Evolutionary conservation across 139 green algal genomes (phyloP).

Genomic region (Chlamydomonas applanata): DNA sequence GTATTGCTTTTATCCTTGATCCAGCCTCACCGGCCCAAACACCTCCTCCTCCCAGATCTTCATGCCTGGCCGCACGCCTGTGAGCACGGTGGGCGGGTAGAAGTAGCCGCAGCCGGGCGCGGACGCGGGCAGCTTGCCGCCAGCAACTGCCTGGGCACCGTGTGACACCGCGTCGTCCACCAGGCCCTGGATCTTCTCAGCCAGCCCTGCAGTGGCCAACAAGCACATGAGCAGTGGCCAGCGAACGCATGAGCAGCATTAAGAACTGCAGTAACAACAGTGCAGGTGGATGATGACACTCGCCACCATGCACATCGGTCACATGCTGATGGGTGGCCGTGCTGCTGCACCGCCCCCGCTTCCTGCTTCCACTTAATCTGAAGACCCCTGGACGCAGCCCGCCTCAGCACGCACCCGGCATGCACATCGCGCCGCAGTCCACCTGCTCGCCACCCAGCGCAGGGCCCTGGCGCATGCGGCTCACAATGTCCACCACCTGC

Average conservation of each 20-base stretch:
- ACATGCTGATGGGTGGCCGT: no score
- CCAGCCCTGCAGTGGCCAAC: constrained; percentile 49
- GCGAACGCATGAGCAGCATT: no score
- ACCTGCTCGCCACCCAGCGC: constrained; percentile 45
- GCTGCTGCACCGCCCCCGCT: no score
- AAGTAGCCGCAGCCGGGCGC: constrained; percentile 68
- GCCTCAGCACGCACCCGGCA: constrained; percentile 75
- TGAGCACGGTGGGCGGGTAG: constrained; percentile 92
- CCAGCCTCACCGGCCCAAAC: constrained; percentile 97
- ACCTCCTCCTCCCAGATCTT: constrained; percentile 91
- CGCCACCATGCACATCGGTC: no score
- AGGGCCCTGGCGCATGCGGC: constrained; percentile 46
- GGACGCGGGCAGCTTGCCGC: constrained; percentile 55
- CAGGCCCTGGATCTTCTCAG: constrained; percentile 81
- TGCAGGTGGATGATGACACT: no score
- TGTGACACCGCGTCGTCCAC: constrained; percentile 86
- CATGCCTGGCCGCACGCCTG: constrained; percentile 77
- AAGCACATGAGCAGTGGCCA: neutral
- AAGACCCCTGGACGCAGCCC: no score
- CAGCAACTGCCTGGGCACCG: constrained; percentile 75
- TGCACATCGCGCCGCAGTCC: constrained; percentile 93
- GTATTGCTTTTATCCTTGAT: no score
- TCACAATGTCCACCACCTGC: constrained; percentile 26
- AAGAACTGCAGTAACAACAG: no score
- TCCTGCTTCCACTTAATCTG: no score